A percentile compares a stretch with the other conserved stretches of the same genome.
These are phyloP conservation scores for Geotrichum ghanense DNA, from an alignment of 805 yeast genomes.

Conservation along the genomic window DNA sequence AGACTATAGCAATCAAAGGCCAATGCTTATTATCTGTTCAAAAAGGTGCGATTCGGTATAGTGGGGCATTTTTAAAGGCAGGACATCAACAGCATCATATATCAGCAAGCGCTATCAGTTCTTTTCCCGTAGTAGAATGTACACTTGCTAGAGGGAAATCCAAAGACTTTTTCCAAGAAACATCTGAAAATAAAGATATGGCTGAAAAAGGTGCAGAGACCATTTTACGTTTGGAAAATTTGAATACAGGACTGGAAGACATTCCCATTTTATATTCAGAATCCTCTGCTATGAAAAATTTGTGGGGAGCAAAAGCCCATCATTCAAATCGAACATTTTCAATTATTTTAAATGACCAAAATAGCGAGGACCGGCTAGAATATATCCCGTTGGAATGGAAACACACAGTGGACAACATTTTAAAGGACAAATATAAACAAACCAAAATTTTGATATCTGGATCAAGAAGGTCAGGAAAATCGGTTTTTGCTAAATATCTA, in stretches of 20 bases:
- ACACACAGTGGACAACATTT: neutral
- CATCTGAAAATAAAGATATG: constrained; percentile 6
- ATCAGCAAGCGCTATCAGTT: constrained; percentile 12
- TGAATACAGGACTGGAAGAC: constrained; percentile 4
- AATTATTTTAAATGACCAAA: neutral
- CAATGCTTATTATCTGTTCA: constrained; percentile 19
- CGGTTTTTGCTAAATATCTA: constrained; percentile 50
- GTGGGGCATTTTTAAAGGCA: constrained; percentile 19
- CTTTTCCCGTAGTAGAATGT: constrained; percentile 16
- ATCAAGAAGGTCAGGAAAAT: constrained; percentile 71
- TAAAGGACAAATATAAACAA: neutral
- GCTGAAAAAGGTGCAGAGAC: constrained; percentile 2
- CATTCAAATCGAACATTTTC: too few relatives aligned
- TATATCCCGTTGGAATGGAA: constrained; percentile 6
- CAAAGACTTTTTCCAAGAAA: constrained; percentile 5
- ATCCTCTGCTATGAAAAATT: constrained; percentile 15
- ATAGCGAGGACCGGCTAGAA: constrained; percentile 14
- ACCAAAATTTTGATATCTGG: constrained; percentile 38
- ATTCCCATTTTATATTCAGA: constrained; percentile 1
- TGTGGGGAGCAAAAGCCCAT: too few relatives aligned
- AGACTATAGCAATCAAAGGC: constrained; percentile 21
- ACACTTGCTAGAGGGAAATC: constrained; percentile 3
- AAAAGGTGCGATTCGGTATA: constrained; percentile 21
- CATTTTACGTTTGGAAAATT: constrained; percentile 6
- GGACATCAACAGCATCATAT: constrained; percentile 7